phyloP scores from a whole-genome alignment of 2,329 filamentous ascomycete genomes.

The Endoconidiophora polonica region DNA sequence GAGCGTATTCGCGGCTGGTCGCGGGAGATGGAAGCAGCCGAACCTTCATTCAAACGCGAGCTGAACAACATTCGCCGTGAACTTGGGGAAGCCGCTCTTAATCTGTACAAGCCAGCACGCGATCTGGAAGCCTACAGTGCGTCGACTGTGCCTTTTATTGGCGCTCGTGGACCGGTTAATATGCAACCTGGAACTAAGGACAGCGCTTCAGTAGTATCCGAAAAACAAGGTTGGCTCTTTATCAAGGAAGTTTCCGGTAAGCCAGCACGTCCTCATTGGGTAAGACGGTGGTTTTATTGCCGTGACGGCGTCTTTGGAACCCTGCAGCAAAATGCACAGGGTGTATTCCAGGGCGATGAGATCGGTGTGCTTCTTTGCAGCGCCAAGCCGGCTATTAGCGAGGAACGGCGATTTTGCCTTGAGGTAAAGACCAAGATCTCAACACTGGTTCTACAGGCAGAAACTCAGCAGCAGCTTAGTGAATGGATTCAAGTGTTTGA shows the following conservation, averaged over 20 bases:
- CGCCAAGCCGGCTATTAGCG: constrained; percentile 74
- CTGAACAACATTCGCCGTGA: constrained; percentile 62
- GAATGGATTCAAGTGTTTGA: constrained; percentile 93
- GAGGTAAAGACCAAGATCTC: constrained; percentile 97
- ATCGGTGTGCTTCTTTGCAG: constrained; percentile 91
- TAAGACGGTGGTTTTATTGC: constrained; percentile 87
- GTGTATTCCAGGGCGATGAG: constrained; percentile 89
- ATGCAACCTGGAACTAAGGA: constrained; percentile 23
- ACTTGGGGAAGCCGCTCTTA: constrained; percentile 61
- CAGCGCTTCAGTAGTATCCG: constrained; percentile 31
- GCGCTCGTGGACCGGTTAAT: constrained; percentile 48
- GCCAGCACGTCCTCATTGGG: constrained; percentile 77
- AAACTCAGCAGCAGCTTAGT: constrained; percentile 80
- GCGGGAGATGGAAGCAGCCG: constrained; percentile 83
- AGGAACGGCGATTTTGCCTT: constrained; percentile 92
- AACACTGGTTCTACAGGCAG: constrained; percentile 75
- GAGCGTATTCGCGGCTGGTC: constrained; percentile 86
- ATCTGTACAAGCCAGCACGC: constrained; percentile 59
- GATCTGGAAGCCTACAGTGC: constrained; percentile 86
- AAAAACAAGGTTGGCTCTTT: constrained; percentile 94
- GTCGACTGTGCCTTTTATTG: constrained; percentile 77
- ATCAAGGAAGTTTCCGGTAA: constrained; percentile 69
- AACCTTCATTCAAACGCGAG: constrained; percentile 67
- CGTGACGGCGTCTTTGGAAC: constrained; percentile 93
- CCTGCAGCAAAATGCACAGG: constrained; percentile 67